Evolutionary conservation across 106 monocot species (phyloP).

Genomic region (Vanilla planifolia): DNA sequence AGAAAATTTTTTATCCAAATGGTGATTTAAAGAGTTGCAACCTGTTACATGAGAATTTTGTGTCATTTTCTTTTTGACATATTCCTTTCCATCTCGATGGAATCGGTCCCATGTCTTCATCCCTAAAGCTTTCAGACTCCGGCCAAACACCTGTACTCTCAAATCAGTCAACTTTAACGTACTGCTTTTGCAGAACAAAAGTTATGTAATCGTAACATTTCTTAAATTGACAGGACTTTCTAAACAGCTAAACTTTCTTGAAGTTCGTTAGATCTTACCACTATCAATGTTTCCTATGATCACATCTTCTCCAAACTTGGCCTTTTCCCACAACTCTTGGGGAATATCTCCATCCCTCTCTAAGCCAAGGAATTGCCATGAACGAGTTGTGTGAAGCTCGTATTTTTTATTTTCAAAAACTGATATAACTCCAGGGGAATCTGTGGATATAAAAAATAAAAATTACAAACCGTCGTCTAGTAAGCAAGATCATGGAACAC

Average conservation of each 20-base stretch:
- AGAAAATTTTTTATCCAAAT: too few species aligned
- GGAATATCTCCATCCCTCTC: conserved; percentile 33
- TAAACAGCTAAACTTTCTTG: too few species aligned
- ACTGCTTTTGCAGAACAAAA: too few species aligned
- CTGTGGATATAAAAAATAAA: conserved; percentile 12
- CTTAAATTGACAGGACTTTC: neutral
- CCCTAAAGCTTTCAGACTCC: conserved; percentile 55
- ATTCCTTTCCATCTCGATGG: conserved; percentile 54
- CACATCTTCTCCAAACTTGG: conserved; percentile 55
- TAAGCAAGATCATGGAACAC: neutral
- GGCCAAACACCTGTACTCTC: conserved; percentile 65
- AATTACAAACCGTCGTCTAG: neutral
- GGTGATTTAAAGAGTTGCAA: too few species aligned
- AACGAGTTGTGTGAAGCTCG: conserved; percentile 61
- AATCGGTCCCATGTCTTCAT: conserved; percentile 48
- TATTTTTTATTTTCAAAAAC: conserved; percentile 40
- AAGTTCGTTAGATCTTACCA: conserved; percentile 29
- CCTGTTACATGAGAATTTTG: conserved; percentile 49
- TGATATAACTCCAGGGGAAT: conserved; percentile 36
- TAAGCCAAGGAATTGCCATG: conserved; percentile 56
- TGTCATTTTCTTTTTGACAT: conserved; percentile 26
- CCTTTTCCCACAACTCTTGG: conserved; percentile 46
- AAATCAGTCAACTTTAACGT: too few species aligned
- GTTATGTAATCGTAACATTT: too few species aligned
- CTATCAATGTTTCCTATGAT: conserved; percentile 71